Evolutionary conservation across 2,329 filamentous ascomycete genomes (phyloP), one percentile per base, ranked within the genome.

Genomic region (Cercospora sp.): DNA sequence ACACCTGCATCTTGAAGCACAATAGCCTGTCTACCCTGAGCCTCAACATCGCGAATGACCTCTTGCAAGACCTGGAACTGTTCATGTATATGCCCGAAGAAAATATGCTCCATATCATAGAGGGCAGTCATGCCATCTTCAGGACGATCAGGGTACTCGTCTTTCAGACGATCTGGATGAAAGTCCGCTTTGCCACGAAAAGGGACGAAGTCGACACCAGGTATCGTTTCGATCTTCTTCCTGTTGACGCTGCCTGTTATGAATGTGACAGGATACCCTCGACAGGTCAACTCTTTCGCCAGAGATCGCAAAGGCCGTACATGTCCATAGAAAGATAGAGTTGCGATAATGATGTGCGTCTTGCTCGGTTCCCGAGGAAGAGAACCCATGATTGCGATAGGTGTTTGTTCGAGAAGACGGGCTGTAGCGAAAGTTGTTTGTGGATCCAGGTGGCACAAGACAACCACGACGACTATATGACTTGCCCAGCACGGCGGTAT

Each of bases 211-310:
- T 74, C 76, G 9, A 80, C 80, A 0, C 83, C 83, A 26, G 24
- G 40, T 3, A 78, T 77, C 2, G 73, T 73, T 61, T 79, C 77
- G 61, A 83, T 75, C 8, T 75, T 66, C 2, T 74, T 68, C 57
- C 80, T 73, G 71, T 80, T 83, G 7, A 77, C 70, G 0, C 74
- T 72, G 1, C 80, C 80, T 5, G 77, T 77, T 18, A 85, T 78
- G 70, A 84, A 81, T 2, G 79, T 82, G 3, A 83, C 74, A 8
- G 80, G 74, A 66, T 82, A 85, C 3, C 82, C 83, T 5, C 78
- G 74, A 10, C 74, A 70, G 12, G 81, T 71, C 9, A 84, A 75
- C 26, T 80, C 74, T 4, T 73, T 73, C 1, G 79, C 79, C n/a
- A 84, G 76, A 28, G 69, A 66, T n/a, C 72, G 70, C 37, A 75